Percentiles rank a stretch among this genome's conserved stretches.
These are phyloP conservation scores for Perilla frutescens DNA, from an alignment of 257 asterid genomes.

Conservation along the genomic window DNA sequence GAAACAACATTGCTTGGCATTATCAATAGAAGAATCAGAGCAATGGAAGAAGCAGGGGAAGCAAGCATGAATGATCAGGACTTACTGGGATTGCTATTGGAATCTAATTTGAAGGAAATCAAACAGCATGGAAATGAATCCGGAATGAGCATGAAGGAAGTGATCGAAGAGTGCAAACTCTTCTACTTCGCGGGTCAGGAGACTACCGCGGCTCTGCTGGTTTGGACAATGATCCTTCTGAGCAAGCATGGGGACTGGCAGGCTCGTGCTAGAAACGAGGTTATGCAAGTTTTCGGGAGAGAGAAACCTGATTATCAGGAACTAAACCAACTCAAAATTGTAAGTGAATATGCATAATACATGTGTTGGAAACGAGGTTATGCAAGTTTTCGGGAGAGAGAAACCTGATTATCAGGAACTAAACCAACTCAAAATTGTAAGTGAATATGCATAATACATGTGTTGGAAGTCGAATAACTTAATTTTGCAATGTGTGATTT, in stretches of 20 bases:
- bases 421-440: conserved; percentile 45
- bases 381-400: conserved; percentile 36
- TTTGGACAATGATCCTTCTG: conserved; percentile 51
- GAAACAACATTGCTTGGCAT: conserved; percentile 27
- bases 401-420: conserved; percentile 38
- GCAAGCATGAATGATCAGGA: conserved; percentile 23
- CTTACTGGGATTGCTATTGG: conserved; percentile 45
- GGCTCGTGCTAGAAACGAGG: conserved; percentile 48
- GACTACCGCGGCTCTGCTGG: conserved; percentile 44
- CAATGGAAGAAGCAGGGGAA: conserved; percentile 35
- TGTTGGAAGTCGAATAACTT: no score
- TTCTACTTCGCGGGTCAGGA: conserved; percentile 57
- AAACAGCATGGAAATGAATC: conserved; percentile 33
- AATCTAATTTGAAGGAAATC: conserved; percentile 44
- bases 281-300: conserved; percentile 36
- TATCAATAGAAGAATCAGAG: conserved; percentile 31
- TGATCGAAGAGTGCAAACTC: conserved; percentile 54
- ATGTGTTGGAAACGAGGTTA: conserved; percentile 51
- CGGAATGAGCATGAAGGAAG: conserved; percentile 40
- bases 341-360: conserved; percentile 27
- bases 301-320: conserved; percentile 32
- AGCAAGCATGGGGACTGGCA: conserved; percentile 47
- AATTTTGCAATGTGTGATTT: no score
- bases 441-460: neutral
- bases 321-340: conserved; percentile 43